Evolutionary conservation across 2,329 filamentous ascomycete species (phyloP).

Genomic region (Daldinia sp.): DNA sequence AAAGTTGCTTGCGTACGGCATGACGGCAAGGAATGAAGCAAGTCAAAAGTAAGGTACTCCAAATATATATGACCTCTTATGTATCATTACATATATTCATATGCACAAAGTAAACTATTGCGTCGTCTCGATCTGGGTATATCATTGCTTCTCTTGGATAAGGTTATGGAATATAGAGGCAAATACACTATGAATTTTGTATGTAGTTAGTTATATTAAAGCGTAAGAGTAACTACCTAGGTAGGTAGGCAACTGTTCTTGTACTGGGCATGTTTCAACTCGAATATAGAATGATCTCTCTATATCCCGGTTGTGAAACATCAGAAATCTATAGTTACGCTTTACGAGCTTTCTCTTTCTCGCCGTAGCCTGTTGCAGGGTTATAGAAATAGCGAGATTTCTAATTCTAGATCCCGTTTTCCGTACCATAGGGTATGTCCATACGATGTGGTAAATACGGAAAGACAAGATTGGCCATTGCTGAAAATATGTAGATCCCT

Average conservation of each 20-base stretch:
- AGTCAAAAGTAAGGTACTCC: neutral
- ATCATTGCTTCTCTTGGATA: too few species aligned
- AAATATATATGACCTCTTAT: neutral
- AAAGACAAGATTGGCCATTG: slow-evolving; percentile 8
- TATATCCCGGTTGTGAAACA: neutral
- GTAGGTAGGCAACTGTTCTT: neutral
- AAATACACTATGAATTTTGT: neutral
- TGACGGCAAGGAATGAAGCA: neutral
- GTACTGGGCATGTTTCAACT: neutral
- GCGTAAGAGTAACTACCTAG: neutral
- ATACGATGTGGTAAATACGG: slow-evolving; percentile 11
- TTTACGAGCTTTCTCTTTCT: neutral
- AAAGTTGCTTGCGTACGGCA: slow-evolving; percentile 1
- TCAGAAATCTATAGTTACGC: neutral
- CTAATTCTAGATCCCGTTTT: slow-evolving; percentile 16
- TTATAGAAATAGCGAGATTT: slow-evolving; percentile 12
- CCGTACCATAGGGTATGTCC: slow-evolving; percentile 10
- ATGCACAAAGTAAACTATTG: neutral
- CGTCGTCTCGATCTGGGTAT: neutral
- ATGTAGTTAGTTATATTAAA: neutral
- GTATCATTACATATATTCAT: neutral
- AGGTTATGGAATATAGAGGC: neutral
- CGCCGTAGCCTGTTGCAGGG: slow-evolving; percentile 1
- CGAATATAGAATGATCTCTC: neutral
- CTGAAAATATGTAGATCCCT: slow-evolving; percentile 27